Conservation (phyloP, 1,284 basidiomycete species). For the Erythrobasidium hasegawianum region DNA sequence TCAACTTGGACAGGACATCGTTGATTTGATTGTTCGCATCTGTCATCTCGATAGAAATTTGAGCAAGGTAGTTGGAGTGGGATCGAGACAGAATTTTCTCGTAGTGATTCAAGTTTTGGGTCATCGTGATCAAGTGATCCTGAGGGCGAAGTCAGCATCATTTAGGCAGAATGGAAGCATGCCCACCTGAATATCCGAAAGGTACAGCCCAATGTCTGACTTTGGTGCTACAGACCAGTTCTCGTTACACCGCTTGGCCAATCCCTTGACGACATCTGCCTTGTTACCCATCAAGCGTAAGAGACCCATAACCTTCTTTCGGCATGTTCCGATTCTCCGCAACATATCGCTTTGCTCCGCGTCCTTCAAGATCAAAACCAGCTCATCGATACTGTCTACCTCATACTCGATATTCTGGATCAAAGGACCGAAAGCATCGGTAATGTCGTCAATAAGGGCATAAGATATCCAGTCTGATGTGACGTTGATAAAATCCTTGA, state of each 20-base stretch:
- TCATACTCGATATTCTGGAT: conserved; percentile 99
- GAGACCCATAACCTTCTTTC: conserved; percentile 99
- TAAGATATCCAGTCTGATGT: conserved; percentile 99
- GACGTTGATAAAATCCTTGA: conserved; percentile 98
- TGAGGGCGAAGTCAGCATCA: conserved; percentile 47
- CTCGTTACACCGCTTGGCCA: conserved; percentile 97
- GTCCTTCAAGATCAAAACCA: conserved; percentile 90
- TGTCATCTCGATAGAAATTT: conserved; percentile 93
- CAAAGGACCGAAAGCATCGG: conserved; percentile 96
- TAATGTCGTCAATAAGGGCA: conserved; percentile 98
- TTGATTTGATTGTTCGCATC: conserved; percentile 99
- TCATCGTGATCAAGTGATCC: conserved; percentile 99
- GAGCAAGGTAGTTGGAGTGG: conserved; percentile 98
- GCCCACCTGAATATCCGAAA: conserved; percentile 78
- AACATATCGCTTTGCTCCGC: conserved; percentile 77
- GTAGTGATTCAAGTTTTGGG: conserved; percentile 97
- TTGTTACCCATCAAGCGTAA: conserved; percentile 95
- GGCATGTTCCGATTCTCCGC: conserved; percentile 82
- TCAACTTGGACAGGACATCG: conserved; percentile 96
- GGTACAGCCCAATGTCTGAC: conserved; percentile 92
- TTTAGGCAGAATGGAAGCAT: neutral
- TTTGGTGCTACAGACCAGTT: conserved; percentile 99
- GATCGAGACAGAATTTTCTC: conserved; percentile 98
- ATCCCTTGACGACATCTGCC: conserved; percentile 97
- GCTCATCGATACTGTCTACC: conserved; percentile 97